These are phyloP conservation scores for Crataegus laevigata DNA, from an alignment of 306 rosid genomes.

Conservation along the genomic window DNA sequence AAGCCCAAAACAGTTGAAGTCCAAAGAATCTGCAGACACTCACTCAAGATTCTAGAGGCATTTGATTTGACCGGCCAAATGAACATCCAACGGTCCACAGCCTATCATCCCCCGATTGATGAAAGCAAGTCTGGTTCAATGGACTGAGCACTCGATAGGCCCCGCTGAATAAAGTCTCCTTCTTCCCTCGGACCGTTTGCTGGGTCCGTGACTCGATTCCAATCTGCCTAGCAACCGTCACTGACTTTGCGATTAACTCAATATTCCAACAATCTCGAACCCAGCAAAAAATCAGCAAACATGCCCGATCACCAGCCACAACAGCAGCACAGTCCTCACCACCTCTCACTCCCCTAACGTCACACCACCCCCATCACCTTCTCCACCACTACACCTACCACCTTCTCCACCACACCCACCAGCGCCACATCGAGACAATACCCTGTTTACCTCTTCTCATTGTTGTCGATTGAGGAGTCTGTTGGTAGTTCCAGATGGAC, in stretches of 20 bases:
- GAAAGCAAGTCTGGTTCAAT: neutral
- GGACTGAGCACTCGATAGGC: neutral
- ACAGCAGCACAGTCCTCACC: constrained; percentile 55
- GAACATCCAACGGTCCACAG: neutral
- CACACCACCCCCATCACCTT: constrained; percentile 15
- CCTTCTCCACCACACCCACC: constrained; percentile 21
- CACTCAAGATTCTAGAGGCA: too few relatives aligned
- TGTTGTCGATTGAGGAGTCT: neutral
- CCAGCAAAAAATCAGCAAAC: constrained; percentile 4
- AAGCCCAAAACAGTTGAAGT: too few relatives aligned
- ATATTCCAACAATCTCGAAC: neutral
- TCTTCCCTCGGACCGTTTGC: neutral
- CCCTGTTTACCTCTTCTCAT: constrained; percentile 31
- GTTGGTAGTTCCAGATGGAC: neutral
- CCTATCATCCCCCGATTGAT: neutral
- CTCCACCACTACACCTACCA: neutral
- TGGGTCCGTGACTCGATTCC: neutral
- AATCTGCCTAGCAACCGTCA: neutral
- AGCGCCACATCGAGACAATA: constrained; percentile 20
- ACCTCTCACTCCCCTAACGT: constrained; percentile 63
- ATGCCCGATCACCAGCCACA: constrained; percentile 64
- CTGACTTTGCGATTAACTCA: neutral
- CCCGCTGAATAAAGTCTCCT: neutral
- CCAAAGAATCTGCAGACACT: too few relatives aligned
- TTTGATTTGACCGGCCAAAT: too few relatives aligned